Evolutionary conservation across 345 rosid species (phyloP).

Genomic region (Corymbia maculata): DNA sequence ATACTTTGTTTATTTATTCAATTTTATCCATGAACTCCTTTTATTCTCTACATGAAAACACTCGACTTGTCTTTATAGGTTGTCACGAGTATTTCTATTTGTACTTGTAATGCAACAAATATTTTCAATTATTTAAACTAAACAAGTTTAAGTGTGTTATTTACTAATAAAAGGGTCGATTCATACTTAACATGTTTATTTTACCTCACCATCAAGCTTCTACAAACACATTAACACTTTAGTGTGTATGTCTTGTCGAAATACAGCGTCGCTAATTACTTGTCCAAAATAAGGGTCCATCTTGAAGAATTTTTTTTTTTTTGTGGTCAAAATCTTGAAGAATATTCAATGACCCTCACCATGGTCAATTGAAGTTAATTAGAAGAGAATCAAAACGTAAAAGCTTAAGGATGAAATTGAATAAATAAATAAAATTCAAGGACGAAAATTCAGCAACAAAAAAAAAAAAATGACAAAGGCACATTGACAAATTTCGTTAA

Average conservation of each 20-base stretch:
- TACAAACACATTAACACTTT: fast-evolving
- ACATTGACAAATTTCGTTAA: neutral
- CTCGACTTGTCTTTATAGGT: neutral
- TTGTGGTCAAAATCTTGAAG: no score
- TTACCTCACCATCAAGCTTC: neutral
- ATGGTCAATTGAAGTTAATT: neutral
- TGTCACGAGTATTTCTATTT: neutral
- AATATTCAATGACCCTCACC: neutral
- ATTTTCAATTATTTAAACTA: no score
- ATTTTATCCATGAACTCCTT: neutral
- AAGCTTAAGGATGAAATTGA: no score
- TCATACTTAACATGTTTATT: neutral
- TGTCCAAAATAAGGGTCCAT: neutral
- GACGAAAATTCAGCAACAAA: neutral
- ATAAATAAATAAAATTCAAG: neutral
- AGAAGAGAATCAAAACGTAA: neutral
- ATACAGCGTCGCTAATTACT: fast-evolving
- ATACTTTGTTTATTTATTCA: no score
- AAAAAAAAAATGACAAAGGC: neutral
- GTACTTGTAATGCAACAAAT: fast-evolving
- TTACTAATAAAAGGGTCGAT: neutral
- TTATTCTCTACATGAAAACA: neutral
- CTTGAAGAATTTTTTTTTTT: neutral
- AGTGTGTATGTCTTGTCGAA: neutral
- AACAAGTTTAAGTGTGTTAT: no score